Evolutionary conservation across 306 rosid species (phyloP).

Genomic region (Prunus persica): DNA sequence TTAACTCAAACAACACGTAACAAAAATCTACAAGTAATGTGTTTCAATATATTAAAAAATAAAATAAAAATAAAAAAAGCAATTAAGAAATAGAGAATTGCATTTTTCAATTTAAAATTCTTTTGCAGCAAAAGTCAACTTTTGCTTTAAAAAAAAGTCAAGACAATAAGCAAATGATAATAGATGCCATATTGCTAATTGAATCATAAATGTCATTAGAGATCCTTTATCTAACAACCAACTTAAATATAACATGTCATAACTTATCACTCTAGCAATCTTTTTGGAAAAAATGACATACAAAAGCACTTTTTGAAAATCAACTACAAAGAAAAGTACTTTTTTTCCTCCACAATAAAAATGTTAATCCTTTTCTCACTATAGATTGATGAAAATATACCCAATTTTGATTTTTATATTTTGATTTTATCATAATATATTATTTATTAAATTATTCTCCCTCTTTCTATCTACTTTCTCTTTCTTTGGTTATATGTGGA

Average conservation of each 20-base stretch:
- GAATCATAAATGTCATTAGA: too few species aligned
- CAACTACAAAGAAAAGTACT: neutral
- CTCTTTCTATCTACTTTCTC: slow-evolving; percentile 31
- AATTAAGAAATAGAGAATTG: too few species aligned
- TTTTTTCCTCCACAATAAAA: neutral
- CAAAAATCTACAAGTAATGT: neutral
- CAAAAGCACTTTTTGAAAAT: neutral
- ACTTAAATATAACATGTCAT: slow-evolving; percentile 2
- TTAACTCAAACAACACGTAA: slow-evolving; percentile 3
- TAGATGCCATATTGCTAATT: neutral
- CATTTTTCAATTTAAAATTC: too few species aligned
- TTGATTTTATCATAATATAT: neutral
- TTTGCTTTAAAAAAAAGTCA: too few species aligned
- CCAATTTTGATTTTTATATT: neutral
- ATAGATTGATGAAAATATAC: too few species aligned
- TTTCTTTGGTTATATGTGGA: slow-evolving; percentile 41
- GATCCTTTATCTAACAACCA: too few species aligned
- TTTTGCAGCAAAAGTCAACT: too few species aligned
- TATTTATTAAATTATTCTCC: neutral
- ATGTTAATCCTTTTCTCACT: too few species aligned
- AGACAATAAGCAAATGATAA: too few species aligned
- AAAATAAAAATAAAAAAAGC: too few species aligned
- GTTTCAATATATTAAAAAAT: neutral
- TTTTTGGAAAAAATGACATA: neutral
- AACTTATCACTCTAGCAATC: neutral